These are phyloP conservation scores for Oryza punctata DNA, from an alignment of 176 grass and related monocot species.

Conservation along the genomic window DNA sequence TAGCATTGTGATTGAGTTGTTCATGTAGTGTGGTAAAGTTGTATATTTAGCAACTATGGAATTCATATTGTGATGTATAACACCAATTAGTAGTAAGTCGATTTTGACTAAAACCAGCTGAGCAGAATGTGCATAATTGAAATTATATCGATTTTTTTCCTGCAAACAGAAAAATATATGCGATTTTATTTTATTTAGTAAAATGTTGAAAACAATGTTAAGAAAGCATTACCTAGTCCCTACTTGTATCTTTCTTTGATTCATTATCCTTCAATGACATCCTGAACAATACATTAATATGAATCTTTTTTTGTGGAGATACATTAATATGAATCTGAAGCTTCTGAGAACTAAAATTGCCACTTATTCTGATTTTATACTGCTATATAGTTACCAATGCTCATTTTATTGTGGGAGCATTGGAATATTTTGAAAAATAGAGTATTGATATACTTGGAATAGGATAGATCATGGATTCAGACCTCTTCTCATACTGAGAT, in stretches of 20 bases:
- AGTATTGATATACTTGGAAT: neutral
- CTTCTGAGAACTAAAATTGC: neutral
- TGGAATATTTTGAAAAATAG: neutral
- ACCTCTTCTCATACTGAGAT: neutral
- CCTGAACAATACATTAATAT: neutral
- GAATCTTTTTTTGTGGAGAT: no score
- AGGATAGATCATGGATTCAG: neutral
- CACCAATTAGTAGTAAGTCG: neutral
- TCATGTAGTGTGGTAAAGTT: neutral
- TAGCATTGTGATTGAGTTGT: slow-evolving; percentile 16
- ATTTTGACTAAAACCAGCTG: neutral
- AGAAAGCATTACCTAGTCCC: no score
- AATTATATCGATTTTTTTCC: no score
- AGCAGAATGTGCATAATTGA: neutral
- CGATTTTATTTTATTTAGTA: no score
- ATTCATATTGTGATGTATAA: neutral
- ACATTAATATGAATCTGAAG: no score
- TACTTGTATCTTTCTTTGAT: neutral
- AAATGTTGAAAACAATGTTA: no score
- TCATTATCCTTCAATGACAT: neutral
- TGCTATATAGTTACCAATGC: neutral
- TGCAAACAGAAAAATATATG: no score
- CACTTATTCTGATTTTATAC: neutral
- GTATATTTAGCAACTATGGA: neutral
- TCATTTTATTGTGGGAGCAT: neutral